Base-by-base conservation (phyloP, 163 green algal genomes). In the Trebouxiophyceae sp. region DNA sequence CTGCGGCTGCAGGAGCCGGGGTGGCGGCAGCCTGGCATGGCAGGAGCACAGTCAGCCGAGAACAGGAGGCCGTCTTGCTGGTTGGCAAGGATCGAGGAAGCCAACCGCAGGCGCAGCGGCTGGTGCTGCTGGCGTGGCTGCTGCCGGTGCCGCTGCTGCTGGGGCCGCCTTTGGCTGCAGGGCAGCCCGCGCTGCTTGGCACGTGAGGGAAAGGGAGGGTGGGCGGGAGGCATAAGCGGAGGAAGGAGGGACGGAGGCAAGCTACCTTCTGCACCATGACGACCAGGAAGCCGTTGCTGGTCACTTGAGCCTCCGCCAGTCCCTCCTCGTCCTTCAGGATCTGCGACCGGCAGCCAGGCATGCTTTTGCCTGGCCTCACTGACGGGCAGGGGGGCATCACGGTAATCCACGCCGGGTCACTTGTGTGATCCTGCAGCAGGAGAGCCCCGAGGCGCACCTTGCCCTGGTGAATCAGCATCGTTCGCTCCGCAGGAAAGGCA, bases 391-490 rank as follows among this genome's bases (percentile, higher is more conserved):
- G 0, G 30, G 4, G 20, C 33, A 22, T 1, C 2, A 54, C 0
- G 8, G 0, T 45, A 19, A 27, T 19, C 20, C 31, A 54, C 16
- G 26, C 27, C 6, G 26, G n/a, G 23, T 33, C 1, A 26, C 4
- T 34, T 19, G 5, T 34, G n/a, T 50, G 2, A 34, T 45, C 16
- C 30, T 3, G 28, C 45, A n/a, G 5, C n/a, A 12, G 20, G 2
- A 22, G 19, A 39, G 33, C 29, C 8, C 63, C 22, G n/a, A n/a
- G n/a, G n/a, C 70, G 5, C 65, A 82, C 87, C 73, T 95, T 93
- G 60, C 88, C 88, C 73, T 96, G 87, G 69, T 93, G 88, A 24
- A 98, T 96, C 19, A 98, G 66, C 58, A 93, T 86, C 65, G 91
- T 73, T 3, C 65, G 54, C 20, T 85, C 83, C 4, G 69, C 77